Evolutionary conservation across 2,329 filamentous ascomycete species (phyloP).

Genomic region (Cladophialophora carrionii): DNA sequence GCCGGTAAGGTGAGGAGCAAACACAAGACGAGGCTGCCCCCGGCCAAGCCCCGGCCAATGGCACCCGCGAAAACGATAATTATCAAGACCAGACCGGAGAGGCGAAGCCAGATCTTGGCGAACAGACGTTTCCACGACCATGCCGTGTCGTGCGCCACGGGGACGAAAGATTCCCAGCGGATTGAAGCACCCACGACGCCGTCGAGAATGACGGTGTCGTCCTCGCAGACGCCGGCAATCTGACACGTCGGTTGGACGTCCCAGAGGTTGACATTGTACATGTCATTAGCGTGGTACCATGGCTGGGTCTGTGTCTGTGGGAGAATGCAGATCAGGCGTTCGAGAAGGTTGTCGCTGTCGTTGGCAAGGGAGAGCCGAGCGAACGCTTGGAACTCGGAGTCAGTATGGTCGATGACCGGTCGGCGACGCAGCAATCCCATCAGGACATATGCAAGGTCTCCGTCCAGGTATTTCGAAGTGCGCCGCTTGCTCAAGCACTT

Average conservation of each 20-base stretch:
- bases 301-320: constrained; percentile 39
- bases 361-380: constrained; percentile 53
- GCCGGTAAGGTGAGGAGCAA: constrained; percentile 9
- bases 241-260: constrained; percentile 48
- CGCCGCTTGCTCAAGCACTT: constrained; percentile 36
- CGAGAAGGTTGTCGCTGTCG: constrained; percentile 51
- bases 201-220: constrained; percentile 48
- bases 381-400: constrained; percentile 54
- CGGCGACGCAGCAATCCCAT: constrained; percentile 52
- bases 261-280: constrained; percentile 47
- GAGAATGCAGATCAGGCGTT: constrained; percentile 51
- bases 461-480: constrained; percentile 27
- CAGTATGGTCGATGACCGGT: constrained; percentile 45
- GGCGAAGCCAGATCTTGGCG: constrained; percentile 12
- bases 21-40: neutral
- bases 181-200: constrained; percentile 42
- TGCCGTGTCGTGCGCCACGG: constrained; percentile 8
- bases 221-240: constrained; percentile 46
- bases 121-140: constrained; percentile 14
- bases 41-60: neutral
- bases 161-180: constrained; percentile 42
- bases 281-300: constrained; percentile 42
- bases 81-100: constrained; percentile 9
- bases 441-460: constrained; percentile 40
- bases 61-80: constrained; percentile 3